Evolutionary conservation across 2,329 filamentous ascomycete species (phyloP).

Genomic region (Trichoderma semiorbis): DNA sequence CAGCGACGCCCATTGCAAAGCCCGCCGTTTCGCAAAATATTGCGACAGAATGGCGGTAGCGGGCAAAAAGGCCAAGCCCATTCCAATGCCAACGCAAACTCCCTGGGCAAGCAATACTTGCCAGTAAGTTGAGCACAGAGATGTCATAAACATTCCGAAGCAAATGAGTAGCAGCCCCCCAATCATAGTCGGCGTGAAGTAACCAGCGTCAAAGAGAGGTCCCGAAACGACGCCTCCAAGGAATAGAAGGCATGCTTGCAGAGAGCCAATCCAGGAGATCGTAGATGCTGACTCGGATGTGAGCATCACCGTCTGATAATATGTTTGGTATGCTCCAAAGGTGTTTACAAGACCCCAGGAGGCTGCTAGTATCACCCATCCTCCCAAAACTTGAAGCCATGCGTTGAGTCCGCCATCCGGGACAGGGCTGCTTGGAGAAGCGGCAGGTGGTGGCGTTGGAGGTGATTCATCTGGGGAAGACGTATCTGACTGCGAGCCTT

Average conservation of each 20-base stretch:
- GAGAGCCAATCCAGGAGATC: conserved; percentile 42
- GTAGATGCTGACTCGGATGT: conserved; percentile 28
- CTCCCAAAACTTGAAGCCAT: neutral
- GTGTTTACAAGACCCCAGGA: conserved; percentile 46
- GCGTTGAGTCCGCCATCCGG: neutral
- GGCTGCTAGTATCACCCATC: neutral
- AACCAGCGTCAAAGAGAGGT: conserved; percentile 46
- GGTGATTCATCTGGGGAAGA: neutral
- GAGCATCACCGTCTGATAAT: conserved; percentile 42
- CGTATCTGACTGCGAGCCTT: neutral
- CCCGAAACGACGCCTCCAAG: conserved; percentile 35
- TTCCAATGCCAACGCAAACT: neutral
- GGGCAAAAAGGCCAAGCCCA: conserved; percentile 27
- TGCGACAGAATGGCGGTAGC: conserved; percentile 31
- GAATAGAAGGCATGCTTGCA: conserved; percentile 44
- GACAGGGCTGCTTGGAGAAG: neutral
- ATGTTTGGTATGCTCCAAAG: conserved; percentile 54
- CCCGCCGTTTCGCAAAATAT: conserved; percentile 32
- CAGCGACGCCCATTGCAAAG: conserved; percentile 34
- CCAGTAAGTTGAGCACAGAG: neutral
- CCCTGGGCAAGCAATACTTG: neutral
- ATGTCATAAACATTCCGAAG: neutral
- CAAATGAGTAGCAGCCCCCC: neutral
- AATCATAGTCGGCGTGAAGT: conserved; percentile 38
- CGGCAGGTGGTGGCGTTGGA: neutral